Conservation (phyloP, 2,329 filamentous ascomycete species). For the Epichloe sibirici region DNA sequence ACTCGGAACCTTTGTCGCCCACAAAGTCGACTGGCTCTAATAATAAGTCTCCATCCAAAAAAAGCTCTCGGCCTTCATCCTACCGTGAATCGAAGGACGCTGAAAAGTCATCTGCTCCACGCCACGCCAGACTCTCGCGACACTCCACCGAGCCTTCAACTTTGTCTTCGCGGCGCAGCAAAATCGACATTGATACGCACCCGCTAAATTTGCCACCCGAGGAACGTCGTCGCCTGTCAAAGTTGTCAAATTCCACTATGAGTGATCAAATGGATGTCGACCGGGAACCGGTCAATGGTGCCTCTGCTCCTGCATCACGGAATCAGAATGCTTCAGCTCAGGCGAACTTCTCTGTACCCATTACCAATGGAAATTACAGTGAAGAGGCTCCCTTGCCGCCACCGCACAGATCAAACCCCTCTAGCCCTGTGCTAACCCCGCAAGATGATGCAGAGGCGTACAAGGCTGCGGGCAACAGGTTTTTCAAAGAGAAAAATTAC, state of each 20-base stretch:
- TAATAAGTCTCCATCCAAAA: slow-evolving; percentile 17
- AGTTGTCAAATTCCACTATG: slow-evolving; percentile 47
- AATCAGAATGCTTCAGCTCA: slow-evolving; percentile 23
- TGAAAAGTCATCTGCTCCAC: slow-evolving; percentile 11
- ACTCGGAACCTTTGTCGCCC: slow-evolving; percentile 25
- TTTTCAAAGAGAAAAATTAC: slow-evolving; percentile 92
- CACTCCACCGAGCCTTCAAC: slow-evolving; percentile 36
- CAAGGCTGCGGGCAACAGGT: slow-evolving; percentile 90
- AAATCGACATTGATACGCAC: slow-evolving; percentile 60
- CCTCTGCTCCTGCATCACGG: slow-evolving; percentile 39
- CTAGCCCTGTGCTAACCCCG: slow-evolving; percentile 41
- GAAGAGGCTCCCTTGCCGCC: slow-evolving; percentile 51
- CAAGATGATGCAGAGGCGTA: slow-evolving; percentile 76
- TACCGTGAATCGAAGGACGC: slow-evolving; percentile 13
- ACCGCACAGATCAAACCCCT: slow-evolving; percentile 55
- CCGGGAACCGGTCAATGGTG: slow-evolving; percentile 42
- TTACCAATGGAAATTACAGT: slow-evolving; percentile 34
- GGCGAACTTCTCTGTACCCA: slow-evolving; percentile 38
- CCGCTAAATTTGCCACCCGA: slow-evolving; percentile 85
- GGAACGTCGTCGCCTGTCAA: slow-evolving; percentile 66
- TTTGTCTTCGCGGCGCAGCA: slow-evolving; percentile 36
- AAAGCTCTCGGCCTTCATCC: slow-evolving; percentile 19
- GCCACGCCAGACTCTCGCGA: slow-evolving; percentile 33
- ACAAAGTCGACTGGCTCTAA: slow-evolving; percentile 24
- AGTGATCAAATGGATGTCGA: slow-evolving; percentile 68